phyloP scores from a whole-genome alignment of 495 filamentous ascomycete genomes.

The Sporormia fimetaria region DNA sequence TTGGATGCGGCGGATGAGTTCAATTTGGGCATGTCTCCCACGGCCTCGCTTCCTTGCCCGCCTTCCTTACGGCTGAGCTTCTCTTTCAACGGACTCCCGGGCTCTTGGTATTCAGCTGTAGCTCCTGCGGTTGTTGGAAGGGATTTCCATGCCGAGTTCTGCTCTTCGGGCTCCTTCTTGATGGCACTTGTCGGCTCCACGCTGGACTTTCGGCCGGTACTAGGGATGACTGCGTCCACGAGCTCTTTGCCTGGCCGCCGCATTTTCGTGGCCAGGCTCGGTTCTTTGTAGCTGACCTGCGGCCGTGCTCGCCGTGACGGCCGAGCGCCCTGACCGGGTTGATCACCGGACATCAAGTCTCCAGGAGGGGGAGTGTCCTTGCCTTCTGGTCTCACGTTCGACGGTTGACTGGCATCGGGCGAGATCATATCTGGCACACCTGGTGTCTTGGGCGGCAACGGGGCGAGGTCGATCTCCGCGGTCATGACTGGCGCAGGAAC shows the following conservation, averaged over 20 bases:
- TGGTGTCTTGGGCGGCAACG: conserved; percentile 30
- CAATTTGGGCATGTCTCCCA: conserved; percentile 2
- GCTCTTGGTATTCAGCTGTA: conserved; percentile 8
- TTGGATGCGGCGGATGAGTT: conserved; percentile 19
- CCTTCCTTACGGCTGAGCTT: conserved; percentile 15
- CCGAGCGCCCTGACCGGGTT: conserved; percentile 15
- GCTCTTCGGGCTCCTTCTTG: conserved; percentile 14
- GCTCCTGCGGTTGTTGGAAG: conserved; percentile 1
- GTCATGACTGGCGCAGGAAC: conserved; percentile 16
- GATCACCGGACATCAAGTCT: conserved; percentile 21
- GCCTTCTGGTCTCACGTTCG: conserved; percentile 19
- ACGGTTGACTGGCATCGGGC: conserved; percentile 30
- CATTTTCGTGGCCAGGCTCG: conserved; percentile 32
- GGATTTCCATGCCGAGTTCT: conserved; percentile 13
- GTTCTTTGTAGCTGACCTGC: conserved; percentile 36
- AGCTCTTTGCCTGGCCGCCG: conserved; percentile 33
- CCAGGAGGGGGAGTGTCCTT: conserved; percentile 33
- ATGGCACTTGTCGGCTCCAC: conserved; percentile 9
- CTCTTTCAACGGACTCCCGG: conserved; percentile 19
- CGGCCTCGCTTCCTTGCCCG: neutral
- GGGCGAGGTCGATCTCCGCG: conserved; percentile 21
- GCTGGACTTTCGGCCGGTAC: conserved; percentile 20
- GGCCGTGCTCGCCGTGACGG: conserved; percentile 30
- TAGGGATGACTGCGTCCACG: conserved; percentile 30
- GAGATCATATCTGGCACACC: conserved; percentile 29